A percentile compares a stretch with the other conserved stretches of the same genome.
phyloP scores from a whole-genome alignment of 805 yeast genomes.

The Pichia ethanolica region DNA sequence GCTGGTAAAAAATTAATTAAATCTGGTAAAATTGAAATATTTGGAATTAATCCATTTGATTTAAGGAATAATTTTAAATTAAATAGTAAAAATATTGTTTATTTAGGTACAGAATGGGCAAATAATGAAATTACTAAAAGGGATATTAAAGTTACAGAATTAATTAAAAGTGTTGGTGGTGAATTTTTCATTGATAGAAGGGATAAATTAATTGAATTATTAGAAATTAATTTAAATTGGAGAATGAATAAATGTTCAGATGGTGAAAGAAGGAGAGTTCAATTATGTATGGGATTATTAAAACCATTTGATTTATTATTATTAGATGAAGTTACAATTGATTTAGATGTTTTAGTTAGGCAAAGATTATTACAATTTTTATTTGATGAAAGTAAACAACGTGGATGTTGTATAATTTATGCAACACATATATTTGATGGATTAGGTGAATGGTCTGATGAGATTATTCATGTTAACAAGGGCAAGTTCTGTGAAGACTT shows the following conservation, averaged over 20 bases:
- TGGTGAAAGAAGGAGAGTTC: constrained; percentile 93
- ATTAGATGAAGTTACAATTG: constrained; percentile 96
- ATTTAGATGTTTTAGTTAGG: constrained; percentile 88
- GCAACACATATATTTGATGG: constrained; percentile 98
- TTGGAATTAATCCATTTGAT: constrained; percentile 80
- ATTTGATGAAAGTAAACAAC: constrained; percentile 57
- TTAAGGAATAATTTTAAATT: constrained; percentile 10
- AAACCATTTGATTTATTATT: constrained; percentile 84
- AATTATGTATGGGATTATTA: constrained; percentile 84
- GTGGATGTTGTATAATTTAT: constrained; percentile 76
- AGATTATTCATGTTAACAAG: constrained; percentile 66
- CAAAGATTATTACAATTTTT: constrained; percentile 64
- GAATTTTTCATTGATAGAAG: constrained; percentile 64
- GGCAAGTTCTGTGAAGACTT: constrained; percentile 45
- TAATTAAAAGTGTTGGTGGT: constrained; percentile 81
- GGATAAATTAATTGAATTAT: constrained; percentile 61
- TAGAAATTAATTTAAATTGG: constrained; percentile 87
- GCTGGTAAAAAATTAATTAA: constrained; percentile 89
- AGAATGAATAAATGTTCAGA: constrained; percentile 88
- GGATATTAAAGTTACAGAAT: constrained; percentile 79
- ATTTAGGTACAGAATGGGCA: constrained; percentile 97
- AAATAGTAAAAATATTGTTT: constrained; percentile 36
- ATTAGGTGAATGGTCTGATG: constrained; percentile 82
- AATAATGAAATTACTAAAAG: constrained; percentile 81
- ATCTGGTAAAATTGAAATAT: constrained; percentile 61